A percentile compares a stretch with the other conserved stretches of the same genome.
phyloP scores from a whole-genome alignment of 2,329 filamentous ascomycete species.

The Talaromyces rugulosus region DNA sequence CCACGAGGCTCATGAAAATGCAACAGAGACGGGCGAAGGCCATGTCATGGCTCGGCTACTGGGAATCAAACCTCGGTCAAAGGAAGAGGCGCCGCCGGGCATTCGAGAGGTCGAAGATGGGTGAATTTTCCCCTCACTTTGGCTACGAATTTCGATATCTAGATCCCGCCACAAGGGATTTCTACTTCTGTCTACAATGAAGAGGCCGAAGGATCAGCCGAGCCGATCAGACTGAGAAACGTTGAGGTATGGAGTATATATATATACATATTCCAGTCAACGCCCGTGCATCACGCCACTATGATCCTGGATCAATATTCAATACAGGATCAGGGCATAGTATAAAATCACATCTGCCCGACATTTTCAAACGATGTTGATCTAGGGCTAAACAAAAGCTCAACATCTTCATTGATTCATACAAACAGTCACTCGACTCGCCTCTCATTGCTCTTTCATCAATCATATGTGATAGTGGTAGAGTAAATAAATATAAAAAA shows the following conservation, averaged over 20 bases:
- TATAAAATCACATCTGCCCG: neutral
- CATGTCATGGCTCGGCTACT: constrained; percentile 33
- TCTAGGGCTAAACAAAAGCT: neutral
- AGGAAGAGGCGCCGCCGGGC: constrained; percentile 34
- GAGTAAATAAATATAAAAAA: constrained; percentile 4
- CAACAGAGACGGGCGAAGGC: constrained; percentile 18
- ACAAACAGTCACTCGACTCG: constrained; percentile 15
- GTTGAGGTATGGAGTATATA: neutral
- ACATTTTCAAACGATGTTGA: neutral
- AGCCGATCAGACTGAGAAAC: neutral
- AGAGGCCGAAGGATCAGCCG: neutral
- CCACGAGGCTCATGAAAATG: constrained; percentile 15
- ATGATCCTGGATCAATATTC: neutral
- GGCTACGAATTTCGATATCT: neutral
- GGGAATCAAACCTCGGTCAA: constrained; percentile 26
- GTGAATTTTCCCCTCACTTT: neutral
- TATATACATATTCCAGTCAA: neutral
- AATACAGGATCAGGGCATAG: neutral
- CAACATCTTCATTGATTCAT: constrained; percentile 12
- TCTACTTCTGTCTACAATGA: neutral
- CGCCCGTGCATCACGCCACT: neutral
- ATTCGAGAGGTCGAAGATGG: constrained; percentile 34
- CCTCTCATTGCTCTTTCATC: constrained; percentile 12
- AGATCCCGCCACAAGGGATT: neutral
- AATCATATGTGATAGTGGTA: constrained; percentile 12